Evolutionary conservation across 371 early-diverging fungal species (phyloP).

Genomic region (Zopfochytrium polystomum): DNA sequence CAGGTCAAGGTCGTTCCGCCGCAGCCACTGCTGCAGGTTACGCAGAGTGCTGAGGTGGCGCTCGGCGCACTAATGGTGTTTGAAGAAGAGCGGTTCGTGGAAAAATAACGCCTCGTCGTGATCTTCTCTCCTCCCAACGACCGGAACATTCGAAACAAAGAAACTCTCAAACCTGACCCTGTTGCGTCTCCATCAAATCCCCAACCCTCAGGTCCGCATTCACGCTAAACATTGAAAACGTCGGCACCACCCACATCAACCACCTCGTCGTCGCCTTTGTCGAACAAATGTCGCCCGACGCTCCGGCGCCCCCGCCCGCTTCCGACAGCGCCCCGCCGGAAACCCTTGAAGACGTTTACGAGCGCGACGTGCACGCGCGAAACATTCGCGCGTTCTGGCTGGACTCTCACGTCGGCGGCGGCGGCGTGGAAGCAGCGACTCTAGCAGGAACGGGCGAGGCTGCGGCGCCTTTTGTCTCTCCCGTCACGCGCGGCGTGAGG

Average conservation of each 20-base stretch:
- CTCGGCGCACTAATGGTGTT: conserved; percentile 74
- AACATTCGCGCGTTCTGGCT: conserved; percentile 55
- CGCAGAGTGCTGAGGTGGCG: conserved; percentile 49
- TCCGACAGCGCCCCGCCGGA: conserved; percentile 47
- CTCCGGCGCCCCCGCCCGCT: conserved; percentile 4
- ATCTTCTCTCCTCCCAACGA: not conserved
- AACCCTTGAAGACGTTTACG: conserved; percentile 69
- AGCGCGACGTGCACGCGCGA: conserved; percentile 69
- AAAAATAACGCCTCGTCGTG: not conserved
- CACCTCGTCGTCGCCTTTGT: conserved; percentile 65
- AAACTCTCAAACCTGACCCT: not conserved
- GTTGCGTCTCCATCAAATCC: not conserved
- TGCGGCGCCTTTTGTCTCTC: conserved; percentile 7
- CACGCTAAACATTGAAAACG: conserved; percentile 67
- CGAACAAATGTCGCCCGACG: conserved; percentile 49
- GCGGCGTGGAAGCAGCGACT: conserved; percentile 12
- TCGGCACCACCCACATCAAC: conserved; percentile 66
- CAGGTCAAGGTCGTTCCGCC: conserved; percentile 62
- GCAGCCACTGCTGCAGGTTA: conserved; percentile 63
- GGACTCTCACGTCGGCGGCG: conserved; percentile 44
- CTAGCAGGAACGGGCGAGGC: conserved; percentile 9
- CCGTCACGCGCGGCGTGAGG: conserved; percentile 14
- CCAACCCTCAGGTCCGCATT: conserved; percentile 49
- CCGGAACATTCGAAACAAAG: too few species aligned
- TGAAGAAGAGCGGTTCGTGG: conserved; percentile 73